Evolutionary conservation across 441 rosid species (phyloP).

Genomic region (Mallotus repandus): DNA sequence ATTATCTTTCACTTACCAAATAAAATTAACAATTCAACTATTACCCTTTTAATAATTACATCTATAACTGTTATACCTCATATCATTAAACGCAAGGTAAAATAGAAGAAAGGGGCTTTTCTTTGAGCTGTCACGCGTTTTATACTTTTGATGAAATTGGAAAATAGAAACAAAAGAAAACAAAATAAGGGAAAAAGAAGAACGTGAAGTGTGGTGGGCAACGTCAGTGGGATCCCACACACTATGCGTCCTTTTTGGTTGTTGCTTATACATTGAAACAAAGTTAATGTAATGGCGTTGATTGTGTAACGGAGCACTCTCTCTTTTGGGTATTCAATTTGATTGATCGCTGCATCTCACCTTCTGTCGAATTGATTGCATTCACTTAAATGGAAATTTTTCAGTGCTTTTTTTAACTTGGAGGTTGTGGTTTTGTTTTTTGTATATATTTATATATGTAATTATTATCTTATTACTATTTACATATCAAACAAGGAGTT

Average conservation of each 20-base stretch:
- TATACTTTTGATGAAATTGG: not conserved
- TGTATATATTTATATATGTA: not conserved
- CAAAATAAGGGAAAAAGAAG: not conserved
- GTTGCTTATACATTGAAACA: not conserved
- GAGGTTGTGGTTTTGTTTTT: not conserved
- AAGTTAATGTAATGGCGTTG: not conserved
- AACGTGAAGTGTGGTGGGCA: constrained; percentile 12
- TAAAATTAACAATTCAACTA: too few species aligned
- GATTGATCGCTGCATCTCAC: constrained; percentile 13
- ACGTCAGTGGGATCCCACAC: constrained; percentile 24
- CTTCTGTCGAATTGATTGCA: not conserved
- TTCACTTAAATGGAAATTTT: not conserved
- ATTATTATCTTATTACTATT: too few species aligned
- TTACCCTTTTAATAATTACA: too few species aligned
- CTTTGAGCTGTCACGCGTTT: constrained; percentile 18
- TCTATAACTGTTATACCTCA: too few species aligned
- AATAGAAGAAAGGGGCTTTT: constrained; percentile 1
- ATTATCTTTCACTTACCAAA: too few species aligned
- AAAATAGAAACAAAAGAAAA: not conserved
- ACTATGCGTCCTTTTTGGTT: not conserved
- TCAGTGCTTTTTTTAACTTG: not conserved
- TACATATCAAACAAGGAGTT: not conserved
- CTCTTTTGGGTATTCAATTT: not conserved
- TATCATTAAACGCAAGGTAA: not conserved
- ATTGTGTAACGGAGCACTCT: not conserved